Percentiles rank a stretch among this genome's conserved stretches.
phyloP scores from a whole-genome alignment of 2,329 filamentous ascomycete genomes.

The Cordyceps tenuipes region DNA sequence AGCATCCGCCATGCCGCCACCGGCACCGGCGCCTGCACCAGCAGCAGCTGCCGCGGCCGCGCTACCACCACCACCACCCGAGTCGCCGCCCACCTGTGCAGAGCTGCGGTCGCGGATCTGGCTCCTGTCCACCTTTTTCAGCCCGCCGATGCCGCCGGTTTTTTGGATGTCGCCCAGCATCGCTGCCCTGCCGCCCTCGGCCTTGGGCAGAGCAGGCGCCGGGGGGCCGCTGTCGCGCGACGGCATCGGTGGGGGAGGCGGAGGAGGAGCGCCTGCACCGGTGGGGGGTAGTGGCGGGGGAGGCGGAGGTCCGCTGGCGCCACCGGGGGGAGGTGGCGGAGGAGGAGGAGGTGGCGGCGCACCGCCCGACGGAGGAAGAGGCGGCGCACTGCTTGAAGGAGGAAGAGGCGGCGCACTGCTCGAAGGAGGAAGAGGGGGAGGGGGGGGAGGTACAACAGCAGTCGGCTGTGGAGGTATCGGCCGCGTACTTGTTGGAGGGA shows the following conservation, averaged over 20 bases:
- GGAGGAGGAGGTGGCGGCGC: conserved; percentile 27
- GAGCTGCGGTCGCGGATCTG: conserved; percentile 66
- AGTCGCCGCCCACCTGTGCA: conserved; percentile 46
- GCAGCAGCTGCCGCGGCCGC: conserved; percentile 42
- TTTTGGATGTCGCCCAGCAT: conserved; percentile 66
- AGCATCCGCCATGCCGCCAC: conserved; percentile 69
- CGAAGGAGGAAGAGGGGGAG: conserved; percentile 39
- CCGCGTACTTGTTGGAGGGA: conserved; percentile 43
- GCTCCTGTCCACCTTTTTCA: conserved; percentile 66
- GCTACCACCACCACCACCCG: conserved; percentile 43
- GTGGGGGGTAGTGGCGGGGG: conserved; percentile 36
- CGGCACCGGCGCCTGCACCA: conserved; percentile 36
- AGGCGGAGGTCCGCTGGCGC: conserved; percentile 21
- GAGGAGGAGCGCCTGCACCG: conserved; percentile 25
- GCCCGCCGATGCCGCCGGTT: conserved; percentile 54
- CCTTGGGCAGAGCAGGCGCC: conserved; percentile 32
- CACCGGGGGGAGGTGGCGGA: conserved; percentile 28
- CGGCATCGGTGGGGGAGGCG: conserved; percentile 44
- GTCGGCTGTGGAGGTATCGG: conserved; percentile 46
- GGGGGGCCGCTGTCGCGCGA: conserved; percentile 51
- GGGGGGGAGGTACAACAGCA: conserved; percentile 29
- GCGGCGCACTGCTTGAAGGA: conserved; percentile 39
- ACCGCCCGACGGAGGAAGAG: conserved; percentile 41
- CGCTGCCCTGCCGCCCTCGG: conserved; percentile 44
- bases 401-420: conserved; percentile 41